phyloP scores from a whole-genome alignment of 139 green algal species.

The Penium margaritaceum region DNA sequence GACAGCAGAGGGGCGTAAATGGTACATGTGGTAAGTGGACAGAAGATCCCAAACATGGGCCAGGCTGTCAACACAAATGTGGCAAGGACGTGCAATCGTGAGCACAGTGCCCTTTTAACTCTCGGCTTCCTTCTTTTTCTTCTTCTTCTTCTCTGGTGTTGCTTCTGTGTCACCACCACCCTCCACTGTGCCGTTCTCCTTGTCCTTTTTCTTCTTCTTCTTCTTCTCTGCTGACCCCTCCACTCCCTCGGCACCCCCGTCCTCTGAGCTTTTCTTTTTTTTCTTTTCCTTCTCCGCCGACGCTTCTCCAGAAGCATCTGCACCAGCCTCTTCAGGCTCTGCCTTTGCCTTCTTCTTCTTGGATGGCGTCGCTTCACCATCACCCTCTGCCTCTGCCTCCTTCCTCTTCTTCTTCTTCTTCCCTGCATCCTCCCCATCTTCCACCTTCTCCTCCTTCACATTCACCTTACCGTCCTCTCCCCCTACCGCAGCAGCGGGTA shows the following conservation, averaged over 20 bases:
- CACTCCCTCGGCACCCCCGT: neutral
- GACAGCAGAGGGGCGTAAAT: no score
- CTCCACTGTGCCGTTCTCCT: no score
- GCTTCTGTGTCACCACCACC: neutral
- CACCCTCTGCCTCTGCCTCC: conserved; percentile 14
- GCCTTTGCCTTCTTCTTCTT: no score
- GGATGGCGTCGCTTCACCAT: no score
- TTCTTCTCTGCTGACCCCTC: conserved; percentile 46
- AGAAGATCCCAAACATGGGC: no score
- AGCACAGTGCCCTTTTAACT: no score
- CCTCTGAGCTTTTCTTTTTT: conserved; percentile 49
- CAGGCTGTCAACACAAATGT: no score
- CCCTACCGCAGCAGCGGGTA: conserved; percentile 6
- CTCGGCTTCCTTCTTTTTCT: conserved; percentile 52
- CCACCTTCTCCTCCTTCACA: conserved; percentile 18
- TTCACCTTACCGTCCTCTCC: neutral
- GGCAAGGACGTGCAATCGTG: no score
- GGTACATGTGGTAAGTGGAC: no score
- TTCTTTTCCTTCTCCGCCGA: conserved; percentile 49
- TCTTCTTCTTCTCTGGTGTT: conserved; percentile 53
- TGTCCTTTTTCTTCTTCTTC: conserved; percentile 54
- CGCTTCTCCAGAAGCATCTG: conserved; percentile 6
- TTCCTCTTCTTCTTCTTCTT: conserved; percentile 24
- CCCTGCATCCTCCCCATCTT: conserved; percentile 21
- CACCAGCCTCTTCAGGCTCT: no score